A percentile compares a stretch with the other conserved stretches of the same genome.
Evolutionary conservation across 2,329 filamentous ascomycete genomes (phyloP).

Genomic region (Trichoderma breve): DNA sequence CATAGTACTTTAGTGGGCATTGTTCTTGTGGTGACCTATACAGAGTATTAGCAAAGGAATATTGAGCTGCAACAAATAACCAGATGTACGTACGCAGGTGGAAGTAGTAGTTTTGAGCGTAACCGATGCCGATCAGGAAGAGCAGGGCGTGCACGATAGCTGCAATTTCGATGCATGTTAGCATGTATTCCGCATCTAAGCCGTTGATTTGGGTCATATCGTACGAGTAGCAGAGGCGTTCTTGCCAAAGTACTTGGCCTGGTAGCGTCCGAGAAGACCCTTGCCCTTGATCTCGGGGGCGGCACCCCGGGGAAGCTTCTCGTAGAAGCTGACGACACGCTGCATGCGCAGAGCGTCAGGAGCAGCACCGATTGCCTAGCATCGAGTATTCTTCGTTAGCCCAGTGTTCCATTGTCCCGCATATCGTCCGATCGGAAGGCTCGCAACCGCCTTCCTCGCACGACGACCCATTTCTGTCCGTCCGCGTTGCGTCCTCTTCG

Average conservation of each 20-base stretch:
- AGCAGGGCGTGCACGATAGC: slow-evolving; percentile 86
- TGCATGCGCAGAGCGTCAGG: slow-evolving; percentile 98
- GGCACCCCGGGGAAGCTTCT: slow-evolving; percentile 90
- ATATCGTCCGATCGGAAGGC: not conserved
- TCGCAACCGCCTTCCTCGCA: not conserved
- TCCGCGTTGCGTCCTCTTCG: not conserved
- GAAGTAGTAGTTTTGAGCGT: slow-evolving; percentile 99
- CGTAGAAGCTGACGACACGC: slow-evolving; percentile 97
- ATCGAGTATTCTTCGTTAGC: slow-evolving; percentile 21
- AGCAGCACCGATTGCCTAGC: slow-evolving; percentile 86
- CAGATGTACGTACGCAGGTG: slow-evolving; percentile 79
- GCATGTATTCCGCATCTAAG: not conserved
- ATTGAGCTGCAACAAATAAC: slow-evolving; percentile 1
- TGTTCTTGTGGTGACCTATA: slow-evolving; percentile 99
- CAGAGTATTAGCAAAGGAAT: not conserved
- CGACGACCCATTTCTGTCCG: not conserved
- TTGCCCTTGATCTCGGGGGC: slow-evolving; percentile 80
- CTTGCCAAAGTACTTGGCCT: slow-evolving; percentile 91
- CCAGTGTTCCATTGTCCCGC: slow-evolving; percentile 18
- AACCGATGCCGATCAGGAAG: slow-evolving; percentile 76
- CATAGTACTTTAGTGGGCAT: slow-evolving; percentile 73
- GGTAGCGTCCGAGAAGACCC: slow-evolving; percentile 85
- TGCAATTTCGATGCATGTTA: slow-evolving; percentile 40
- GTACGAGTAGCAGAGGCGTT: slow-evolving; percentile 85
- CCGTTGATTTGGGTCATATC: slow-evolving; percentile 33